Percentiles rank a stretch among this genome's conserved stretches.
These are phyloP conservation scores for Amanita exitialis DNA, from an alignment of 768 basidiomycete genomes.

Conservation along the genomic window DNA sequence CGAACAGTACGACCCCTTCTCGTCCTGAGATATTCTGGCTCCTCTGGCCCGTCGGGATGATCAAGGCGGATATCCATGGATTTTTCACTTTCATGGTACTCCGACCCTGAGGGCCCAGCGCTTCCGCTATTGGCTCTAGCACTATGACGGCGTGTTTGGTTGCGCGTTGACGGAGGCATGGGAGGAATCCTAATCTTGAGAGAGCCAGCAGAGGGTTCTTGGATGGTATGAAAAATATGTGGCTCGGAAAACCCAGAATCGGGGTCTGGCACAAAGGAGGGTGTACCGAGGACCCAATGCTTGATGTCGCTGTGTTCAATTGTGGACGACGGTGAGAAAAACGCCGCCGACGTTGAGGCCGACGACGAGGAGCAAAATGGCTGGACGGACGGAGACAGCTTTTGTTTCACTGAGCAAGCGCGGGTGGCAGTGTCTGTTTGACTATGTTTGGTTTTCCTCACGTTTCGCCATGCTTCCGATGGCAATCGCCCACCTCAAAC, in stretches of 20 bases:
- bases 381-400: not conserved
- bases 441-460: not conserved
- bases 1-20: conserved; percentile 30
- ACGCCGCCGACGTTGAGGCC: not conserved
- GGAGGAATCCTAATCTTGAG: conserved; percentile 20
- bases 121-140: conserved; percentile 23
- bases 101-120: conserved; percentile 31
- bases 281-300: conserved; percentile 5
- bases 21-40: conserved; percentile 19
- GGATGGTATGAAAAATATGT: not conserved
- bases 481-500: conserved; percentile 1
- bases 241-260: conserved; percentile 1
- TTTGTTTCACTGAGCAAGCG: conserved; percentile 7
- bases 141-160: conserved; percentile 18
- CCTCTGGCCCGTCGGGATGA: conserved; percentile 17
- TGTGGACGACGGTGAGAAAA: not conserved
- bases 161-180: conserved; percentile 17
- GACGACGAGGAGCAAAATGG: conserved; percentile 2
- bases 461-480: conserved; percentile 4
- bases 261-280: conserved; percentile 4
- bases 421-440: conserved; percentile 10
- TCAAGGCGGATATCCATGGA: conserved; percentile 23
- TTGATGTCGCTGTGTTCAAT: conserved; percentile 1
- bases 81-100: conserved; percentile 40
- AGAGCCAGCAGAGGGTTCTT: conserved; percentile 4